A percentile compares a stretch with the other conserved stretches of the same genome.
These are phyloP conservation scores for Leersia perrieri DNA, from an alignment of 176 grass and related monocot species.

Conservation along the genomic window DNA sequence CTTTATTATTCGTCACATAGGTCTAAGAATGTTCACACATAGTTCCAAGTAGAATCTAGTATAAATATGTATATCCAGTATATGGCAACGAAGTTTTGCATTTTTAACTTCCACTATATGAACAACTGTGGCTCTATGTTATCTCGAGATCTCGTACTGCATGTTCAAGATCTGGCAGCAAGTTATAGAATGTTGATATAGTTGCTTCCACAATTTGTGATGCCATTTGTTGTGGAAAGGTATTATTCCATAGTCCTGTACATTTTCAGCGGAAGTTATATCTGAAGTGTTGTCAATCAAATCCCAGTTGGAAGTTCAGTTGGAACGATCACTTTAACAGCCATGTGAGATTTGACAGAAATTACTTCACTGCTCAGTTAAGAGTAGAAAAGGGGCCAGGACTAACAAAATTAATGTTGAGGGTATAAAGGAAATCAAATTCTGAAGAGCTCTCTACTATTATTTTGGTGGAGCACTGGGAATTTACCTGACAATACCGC, in stretches of 20 bases:
- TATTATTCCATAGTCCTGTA: neutral
- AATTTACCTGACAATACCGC: constrained; percentile 79
- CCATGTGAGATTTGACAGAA: neutral
- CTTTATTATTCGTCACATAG: neutral
- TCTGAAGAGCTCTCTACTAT: constrained; percentile 12
- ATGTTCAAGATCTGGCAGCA: constrained; percentile 16
- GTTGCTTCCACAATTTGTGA: neutral
- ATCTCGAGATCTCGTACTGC: constrained; percentile 7
- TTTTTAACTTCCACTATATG: neutral
- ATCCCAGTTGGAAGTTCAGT: neutral
- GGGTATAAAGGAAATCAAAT: constrained; percentile 10
- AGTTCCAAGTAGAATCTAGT: neutral
- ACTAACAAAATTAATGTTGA: constrained; percentile 9
- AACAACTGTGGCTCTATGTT: neutral
- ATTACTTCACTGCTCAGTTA: constrained; percentile 4
- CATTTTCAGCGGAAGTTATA: constrained; percentile 8
- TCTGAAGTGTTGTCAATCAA: neutral
- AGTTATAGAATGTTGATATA: neutral
- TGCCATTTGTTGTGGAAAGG: neutral
- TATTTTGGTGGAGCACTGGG: neutral
- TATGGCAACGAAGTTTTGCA: neutral
- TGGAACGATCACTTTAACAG: neutral
- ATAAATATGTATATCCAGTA: neutral
- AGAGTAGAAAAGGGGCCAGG: constrained; percentile 12
- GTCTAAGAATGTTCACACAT: neutral